phyloP scores from a whole-genome alignment of 2,329 filamentous ascomycete species.

The Colletotrichum agaves region DNA sequence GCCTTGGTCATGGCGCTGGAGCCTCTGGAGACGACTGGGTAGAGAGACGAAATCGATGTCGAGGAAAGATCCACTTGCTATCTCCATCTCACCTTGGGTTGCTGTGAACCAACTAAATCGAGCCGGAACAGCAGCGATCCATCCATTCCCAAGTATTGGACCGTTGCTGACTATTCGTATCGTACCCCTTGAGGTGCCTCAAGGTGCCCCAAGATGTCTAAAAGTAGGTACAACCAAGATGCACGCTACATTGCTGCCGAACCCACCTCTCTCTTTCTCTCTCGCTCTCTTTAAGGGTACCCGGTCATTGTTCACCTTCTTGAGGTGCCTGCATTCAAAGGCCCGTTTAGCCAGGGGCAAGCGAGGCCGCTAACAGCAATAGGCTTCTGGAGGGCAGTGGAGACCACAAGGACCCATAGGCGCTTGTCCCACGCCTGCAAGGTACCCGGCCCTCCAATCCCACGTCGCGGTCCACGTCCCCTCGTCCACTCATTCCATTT shows the following conservation, averaged over 20 bases:
- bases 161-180: slow-evolving; percentile 11
- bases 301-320: not conserved
- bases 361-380: slow-evolving; percentile 28
- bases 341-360: slow-evolving; percentile 23
- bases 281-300: not conserved
- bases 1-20: not conserved
- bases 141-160: too few relatives aligned
- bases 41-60: not conserved
- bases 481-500: not conserved
- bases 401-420: slow-evolving; percentile 25
- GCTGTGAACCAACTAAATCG: not conserved
- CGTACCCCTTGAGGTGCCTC: too few relatives aligned
- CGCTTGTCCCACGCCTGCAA: slow-evolving; percentile 19
- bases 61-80: not conserved
- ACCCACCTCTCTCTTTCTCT: too few relatives aligned
- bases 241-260: too few relatives aligned
- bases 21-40: too few relatives aligned
- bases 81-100: not conserved
- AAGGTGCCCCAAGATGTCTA: too few relatives aligned
- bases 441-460: slow-evolving; percentile 36
- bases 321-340: not conserved
- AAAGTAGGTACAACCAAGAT: too few relatives aligned
- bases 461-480: not conserved
- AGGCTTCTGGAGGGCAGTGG: slow-evolving; percentile 34
- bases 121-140: not conserved